Conservation (phyloP, 1,139 yeast species). For the Yamadazyma diospyri region DNA sequence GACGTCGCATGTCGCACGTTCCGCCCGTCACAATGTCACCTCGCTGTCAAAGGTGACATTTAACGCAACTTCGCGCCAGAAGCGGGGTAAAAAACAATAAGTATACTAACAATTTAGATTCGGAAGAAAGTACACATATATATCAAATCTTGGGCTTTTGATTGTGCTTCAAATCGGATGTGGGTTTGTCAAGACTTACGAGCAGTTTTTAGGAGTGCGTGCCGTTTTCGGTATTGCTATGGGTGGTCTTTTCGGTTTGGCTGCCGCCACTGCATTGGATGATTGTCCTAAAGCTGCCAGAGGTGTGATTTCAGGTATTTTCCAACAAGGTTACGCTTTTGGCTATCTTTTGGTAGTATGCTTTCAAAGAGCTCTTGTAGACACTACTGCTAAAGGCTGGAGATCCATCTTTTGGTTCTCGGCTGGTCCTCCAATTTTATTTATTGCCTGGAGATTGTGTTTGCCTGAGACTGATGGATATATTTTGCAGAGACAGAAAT, state of each 20-base stretch:
- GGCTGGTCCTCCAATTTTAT: slow-evolving; percentile 40
- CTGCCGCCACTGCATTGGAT: slow-evolving; percentile 35
- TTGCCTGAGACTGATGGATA: slow-evolving; percentile 40
- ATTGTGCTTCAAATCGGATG: slow-evolving; percentile 37
- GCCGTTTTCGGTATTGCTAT: slow-evolving; percentile 42
- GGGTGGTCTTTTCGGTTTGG: slow-evolving; percentile 40
- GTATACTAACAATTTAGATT: slow-evolving; percentile 5
- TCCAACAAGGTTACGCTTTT: slow-evolving; percentile 43
- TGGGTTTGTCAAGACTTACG: slow-evolving; percentile 36
- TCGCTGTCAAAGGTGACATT: no score
- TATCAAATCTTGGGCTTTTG: slow-evolving; percentile 27
- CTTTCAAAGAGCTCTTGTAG: slow-evolving; percentile 39
- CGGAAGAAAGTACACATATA: slow-evolving; percentile 40
- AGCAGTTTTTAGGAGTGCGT: slow-evolving; percentile 37
- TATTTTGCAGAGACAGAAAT: slow-evolving; percentile 22
- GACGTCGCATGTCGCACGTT: slow-evolving; percentile 1
- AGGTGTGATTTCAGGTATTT: slow-evolving; percentile 40
- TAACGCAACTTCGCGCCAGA: no score
- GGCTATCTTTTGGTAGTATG: slow-evolving; percentile 42
- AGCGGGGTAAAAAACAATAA: no score
- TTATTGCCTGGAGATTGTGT: slow-evolving; percentile 33
- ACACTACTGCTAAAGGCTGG: slow-evolving; percentile 34
- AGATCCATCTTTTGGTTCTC: slow-evolving; percentile 41
- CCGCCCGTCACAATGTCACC: no score
- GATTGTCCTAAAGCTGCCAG: slow-evolving; percentile 36